Conservation (phyloP, 495 filamentous ascomycete genomes). For the Cenococcum geophilum region DNA sequence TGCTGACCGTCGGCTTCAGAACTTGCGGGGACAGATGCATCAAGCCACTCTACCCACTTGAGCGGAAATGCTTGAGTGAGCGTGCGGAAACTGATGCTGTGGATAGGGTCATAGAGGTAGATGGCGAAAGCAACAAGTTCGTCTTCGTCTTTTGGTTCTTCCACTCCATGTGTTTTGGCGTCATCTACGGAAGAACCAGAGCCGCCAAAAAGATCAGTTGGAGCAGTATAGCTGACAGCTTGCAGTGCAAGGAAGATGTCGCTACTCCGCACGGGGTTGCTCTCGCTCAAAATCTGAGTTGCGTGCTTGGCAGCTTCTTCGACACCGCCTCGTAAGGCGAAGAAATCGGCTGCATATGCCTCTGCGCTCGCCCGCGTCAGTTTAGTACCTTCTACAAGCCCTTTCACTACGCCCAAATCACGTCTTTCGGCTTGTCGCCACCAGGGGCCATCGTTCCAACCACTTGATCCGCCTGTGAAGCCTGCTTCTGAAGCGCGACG, state of each 20-base stretch:
- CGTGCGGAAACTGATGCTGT: conserved; percentile 79
- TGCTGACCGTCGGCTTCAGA: conserved; percentile 36
- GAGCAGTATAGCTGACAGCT: conserved; percentile 60
- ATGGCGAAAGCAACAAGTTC: conserved; percentile 75
- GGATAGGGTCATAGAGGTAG: conserved; percentile 88
- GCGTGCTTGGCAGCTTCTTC: conserved; percentile 72
- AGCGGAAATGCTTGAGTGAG: conserved; percentile 78
- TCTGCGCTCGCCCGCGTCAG: conserved; percentile 82
- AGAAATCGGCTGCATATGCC: conserved; percentile 78
- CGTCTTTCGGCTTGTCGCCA: conserved; percentile 71
- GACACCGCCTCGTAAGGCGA: conserved; percentile 67
- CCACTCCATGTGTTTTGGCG: conserved; percentile 46
- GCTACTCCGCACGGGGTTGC: conserved; percentile 82
- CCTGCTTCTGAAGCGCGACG: conserved; percentile 55
- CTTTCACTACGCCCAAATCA: conserved; percentile 71
- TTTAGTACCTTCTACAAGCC: conserved; percentile 81
- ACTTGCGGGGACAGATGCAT: conserved; percentile 57
- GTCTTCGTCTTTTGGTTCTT: conserved; percentile 47
- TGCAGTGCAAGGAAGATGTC: conserved; percentile 95
- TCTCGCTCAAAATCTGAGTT: conserved; percentile 64
- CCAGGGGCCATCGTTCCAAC: conserved; percentile 93
- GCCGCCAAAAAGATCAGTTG: conserved; percentile 62
- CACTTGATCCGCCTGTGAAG: conserved; percentile 46
- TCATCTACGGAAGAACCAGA: conserved; percentile 40
- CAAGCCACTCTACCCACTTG: conserved; percentile 87